Base-by-base conservation (phyloP, 228 moss, liverwort and hornwort species). In the Sphagnum magellanicum region DNA sequence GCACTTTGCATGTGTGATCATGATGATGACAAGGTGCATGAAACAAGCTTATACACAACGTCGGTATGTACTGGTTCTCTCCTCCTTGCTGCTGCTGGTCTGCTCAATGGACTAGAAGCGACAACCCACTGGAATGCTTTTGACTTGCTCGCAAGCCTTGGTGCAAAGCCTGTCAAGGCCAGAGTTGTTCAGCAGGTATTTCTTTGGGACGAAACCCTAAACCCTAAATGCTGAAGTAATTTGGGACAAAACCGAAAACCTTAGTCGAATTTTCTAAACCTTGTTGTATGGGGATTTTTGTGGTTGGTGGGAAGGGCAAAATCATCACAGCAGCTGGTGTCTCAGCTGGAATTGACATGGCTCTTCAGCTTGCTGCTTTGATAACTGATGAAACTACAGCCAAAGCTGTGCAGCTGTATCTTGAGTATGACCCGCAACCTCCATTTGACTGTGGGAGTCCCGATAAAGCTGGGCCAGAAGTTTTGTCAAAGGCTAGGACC, bases 321-420 rank as follows among this genome's bases (percentile, higher is more conserved):
- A 78, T 90, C 17, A 85, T 95, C 55, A 90, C 92, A 16, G 77
- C 94, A 15, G 90, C 78, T 1, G 94, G 94, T 48, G 86, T 90
- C 4, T 92, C 94, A 7, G 77, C 94, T 6, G 92, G 87, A 8
- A 88, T 92, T 16, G 94, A 95, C 79, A 87, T 92, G 94, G 92
- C 82, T 4, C 70, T 95, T 53, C 77, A 76, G 66, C 75, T 95
- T 7, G 70, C 76, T 8, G 73, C 88, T 4, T 73, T 95, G 8
- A 67, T 90, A 32, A 65, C 83, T 1, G 79, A 83, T 47, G 90
- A 95, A 12, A 79, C 72, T 12, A 78, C 77, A 6, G 90, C 90
- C 5, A 92, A 92, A 68, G 75, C 81, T 60, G 77, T 82, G 70
- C 85, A 95, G 73, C 74, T 95, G 63, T 10, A 73, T 16, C 52